A percentile compares a stretch with the other conserved stretches of the same genome.
Evolutionary conservation across 106 monocot species (phyloP).

Genomic region (Agapanthus africanus): DNA sequence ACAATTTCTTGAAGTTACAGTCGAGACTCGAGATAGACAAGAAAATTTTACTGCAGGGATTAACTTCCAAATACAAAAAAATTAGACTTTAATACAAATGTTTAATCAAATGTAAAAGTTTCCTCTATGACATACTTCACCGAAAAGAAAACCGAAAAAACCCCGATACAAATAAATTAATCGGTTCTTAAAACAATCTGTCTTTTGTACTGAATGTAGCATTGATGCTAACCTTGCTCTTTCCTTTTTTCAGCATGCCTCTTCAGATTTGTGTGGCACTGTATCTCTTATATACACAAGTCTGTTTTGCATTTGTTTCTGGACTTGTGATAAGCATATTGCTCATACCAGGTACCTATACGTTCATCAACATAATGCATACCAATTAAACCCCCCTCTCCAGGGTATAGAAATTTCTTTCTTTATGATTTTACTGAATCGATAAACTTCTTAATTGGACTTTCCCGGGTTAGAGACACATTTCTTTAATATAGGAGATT

Average conservation of each 20-base stretch:
- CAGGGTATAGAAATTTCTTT: neutral
- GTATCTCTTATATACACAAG: slow-evolving; percentile 91
- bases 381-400: neutral
- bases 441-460: neutral
- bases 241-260: slow-evolving; percentile 53
- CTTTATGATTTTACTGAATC: neutral
- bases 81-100: too few relatives aligned
- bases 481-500: slow-evolving; percentile 1
- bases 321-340: slow-evolving; percentile 77
- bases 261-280: slow-evolving; percentile 90
- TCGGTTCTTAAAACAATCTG: too few relatives aligned
- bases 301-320: slow-evolving; percentile 88
- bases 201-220: neutral
- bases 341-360: slow-evolving; percentile 81
- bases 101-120: too few relatives aligned
- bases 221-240: neutral
- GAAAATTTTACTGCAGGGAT: neutral
- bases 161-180: too few relatives aligned
- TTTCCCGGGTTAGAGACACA: neutral
- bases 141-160: too few relatives aligned
- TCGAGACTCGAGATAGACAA: too few relatives aligned
- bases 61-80: too few relatives aligned
- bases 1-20: neutral
- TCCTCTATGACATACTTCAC: too few relatives aligned
- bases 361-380: neutral